phyloP scores from a whole-genome alignment of 2,329 filamentous ascomycete species.

The Epichloe bromicola region DNA sequence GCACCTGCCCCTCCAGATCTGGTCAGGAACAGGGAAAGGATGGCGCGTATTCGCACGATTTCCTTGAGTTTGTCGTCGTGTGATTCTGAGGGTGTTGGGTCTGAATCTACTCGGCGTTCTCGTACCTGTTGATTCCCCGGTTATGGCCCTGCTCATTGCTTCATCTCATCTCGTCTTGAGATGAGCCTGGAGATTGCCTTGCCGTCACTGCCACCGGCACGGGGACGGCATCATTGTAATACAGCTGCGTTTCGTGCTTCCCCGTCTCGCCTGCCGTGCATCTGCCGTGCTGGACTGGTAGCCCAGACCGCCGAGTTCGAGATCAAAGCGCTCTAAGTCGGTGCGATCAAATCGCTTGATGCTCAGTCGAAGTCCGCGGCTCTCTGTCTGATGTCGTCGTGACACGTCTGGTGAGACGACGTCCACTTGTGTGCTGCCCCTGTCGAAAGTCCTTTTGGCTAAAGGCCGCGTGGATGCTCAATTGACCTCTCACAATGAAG shows the following conservation, averaged over 20 bases:
- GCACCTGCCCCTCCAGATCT: no score
- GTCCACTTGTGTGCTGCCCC: not conserved
- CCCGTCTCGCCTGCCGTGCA: not conserved
- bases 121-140: not conserved
- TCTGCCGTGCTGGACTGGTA: not conserved
- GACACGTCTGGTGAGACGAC: not conserved
- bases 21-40: not conserved
- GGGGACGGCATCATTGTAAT: not conserved
- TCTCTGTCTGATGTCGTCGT: not conserved
- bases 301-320: no score
- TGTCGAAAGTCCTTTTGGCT: not conserved
- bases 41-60: not conserved
- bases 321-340: slow-evolving; percentile 11
- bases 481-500: no score
- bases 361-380: slow-evolving; percentile 2
- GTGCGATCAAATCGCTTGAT: slow-evolving; percentile 9
- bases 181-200: not conserved
- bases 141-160: no score
- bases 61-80: not conserved
- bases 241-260: not conserved
- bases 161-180: no score
- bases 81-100: not conserved
- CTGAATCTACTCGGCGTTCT: not conserved
- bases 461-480: no score
- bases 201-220: not conserved